These are phyloP conservation scores for Xylariaceae sp. DNA, from an alignment of 2,329 filamentous ascomycete species.

Conservation along the genomic window DNA sequence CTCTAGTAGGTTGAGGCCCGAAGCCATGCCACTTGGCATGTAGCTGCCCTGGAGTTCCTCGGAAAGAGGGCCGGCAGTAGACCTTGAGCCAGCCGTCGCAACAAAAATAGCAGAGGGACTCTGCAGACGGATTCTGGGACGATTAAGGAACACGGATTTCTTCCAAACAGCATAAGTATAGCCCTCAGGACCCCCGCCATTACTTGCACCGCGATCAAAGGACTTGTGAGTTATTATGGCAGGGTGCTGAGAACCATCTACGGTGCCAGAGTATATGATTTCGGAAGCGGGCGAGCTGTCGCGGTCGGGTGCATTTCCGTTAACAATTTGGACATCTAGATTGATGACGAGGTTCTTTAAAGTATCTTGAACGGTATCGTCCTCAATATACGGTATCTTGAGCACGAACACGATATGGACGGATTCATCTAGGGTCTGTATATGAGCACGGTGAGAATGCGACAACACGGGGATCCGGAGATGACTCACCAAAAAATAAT, in stretches of 20 bases:
- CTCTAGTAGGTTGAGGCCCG: constrained; percentile 78
- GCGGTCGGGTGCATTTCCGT: constrained; percentile 58
- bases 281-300: constrained; percentile 60
- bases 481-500: constrained; percentile 73
- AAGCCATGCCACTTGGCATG: constrained; percentile 71
- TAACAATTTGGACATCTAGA: constrained; percentile 71
- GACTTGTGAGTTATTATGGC: constrained; percentile 56
- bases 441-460: constrained; percentile 55
- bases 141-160: constrained; percentile 61
- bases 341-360: constrained; percentile 69
- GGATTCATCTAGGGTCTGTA: constrained; percentile 71
- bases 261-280: constrained; percentile 62
- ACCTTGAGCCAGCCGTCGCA: constrained; percentile 66
- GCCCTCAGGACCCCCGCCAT: constrained; percentile 36
- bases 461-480: constrained; percentile 38
- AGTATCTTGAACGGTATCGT: constrained; percentile 62
- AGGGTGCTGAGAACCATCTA: constrained; percentile 58
- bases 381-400: constrained; percentile 66
- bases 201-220: constrained; percentile 36
- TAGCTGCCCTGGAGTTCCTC: constrained; percentile 64
- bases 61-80: constrained; percentile 51
- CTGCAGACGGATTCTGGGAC: constrained; percentile 70
- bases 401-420: constrained; percentile 73
- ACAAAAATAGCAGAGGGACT: constrained; percentile 71
- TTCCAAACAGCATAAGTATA: constrained; percentile 67